Base-by-base conservation (phyloP, 441 rosid species). In the Isatis lusitanica region DNA sequence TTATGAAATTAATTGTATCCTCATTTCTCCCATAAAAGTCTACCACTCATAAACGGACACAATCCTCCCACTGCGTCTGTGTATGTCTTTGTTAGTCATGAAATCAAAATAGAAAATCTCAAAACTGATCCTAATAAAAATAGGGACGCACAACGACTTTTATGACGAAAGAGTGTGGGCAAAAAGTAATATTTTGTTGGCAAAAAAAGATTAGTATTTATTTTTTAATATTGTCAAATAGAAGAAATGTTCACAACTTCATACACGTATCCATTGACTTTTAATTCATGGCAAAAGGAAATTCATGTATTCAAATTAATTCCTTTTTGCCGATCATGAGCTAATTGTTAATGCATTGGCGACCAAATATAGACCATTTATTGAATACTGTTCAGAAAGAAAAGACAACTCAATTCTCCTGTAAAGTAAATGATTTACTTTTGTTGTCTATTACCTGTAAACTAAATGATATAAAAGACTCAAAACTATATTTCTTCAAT, bases 381-480 rank as follows among this genome's bases (percentile, higher is more conserved):
- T n/a, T 51, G 30, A 75, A 15, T 69, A 26, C 3, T 69, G 46
- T 17, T 67, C 59, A 16, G 9, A 62, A 46, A n/a, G n/a, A n/a
- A 53, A n/a, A 40, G 63, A 76, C 76, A 76, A 65, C 73, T 76
- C 72, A 71, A 18, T 30, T 58, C 72, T 58, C 63, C 76, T 76
- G 80, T 64, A 57, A 59, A 44, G 1, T 18, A 30, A 44, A 57
- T 57, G 16, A 44, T 69, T 60, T 60, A 21, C 47, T 39, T 38
- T 40, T 60, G 48, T 60, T 18, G 65, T 39, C 15, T 39, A 39
- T 40, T 59, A 60, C 65, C 65, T 60, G 65, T 39, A 60, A 39
- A 38, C 2, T 11, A 60, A 60, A 38, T 59, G 46, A 18, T 59
- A 18, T 38, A 17, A 59, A 38, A 59, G 26, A 38, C 6, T 5